Conservation (phyloP, 106 monocot genomes). For the Hemerocallis citrina region DNA sequence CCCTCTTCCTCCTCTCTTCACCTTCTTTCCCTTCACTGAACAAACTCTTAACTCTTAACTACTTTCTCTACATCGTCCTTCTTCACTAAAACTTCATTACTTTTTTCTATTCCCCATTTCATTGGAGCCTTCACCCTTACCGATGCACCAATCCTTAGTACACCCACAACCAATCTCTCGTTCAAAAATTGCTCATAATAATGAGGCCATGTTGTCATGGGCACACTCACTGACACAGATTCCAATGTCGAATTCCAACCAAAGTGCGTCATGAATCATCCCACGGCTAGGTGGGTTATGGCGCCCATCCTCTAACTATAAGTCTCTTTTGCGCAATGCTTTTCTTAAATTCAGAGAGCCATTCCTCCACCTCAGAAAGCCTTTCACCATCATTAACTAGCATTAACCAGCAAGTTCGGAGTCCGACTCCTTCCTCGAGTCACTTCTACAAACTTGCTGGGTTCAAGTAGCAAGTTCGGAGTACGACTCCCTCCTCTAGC, state of each 20-base stretch:
- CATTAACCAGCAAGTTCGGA: too few species aligned
- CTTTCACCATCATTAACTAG: conserved; percentile 19
- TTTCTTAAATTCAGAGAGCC: conserved; percentile 27
- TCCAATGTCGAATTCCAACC: conserved; percentile 19
- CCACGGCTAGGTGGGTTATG: conserved; percentile 16
- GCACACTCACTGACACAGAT: neutral
- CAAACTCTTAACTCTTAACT: neutral
- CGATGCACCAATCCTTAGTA: conserved; percentile 5
- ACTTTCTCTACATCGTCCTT: conserved; percentile 9
- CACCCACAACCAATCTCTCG: conserved; percentile 15
- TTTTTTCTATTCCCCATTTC: neutral
- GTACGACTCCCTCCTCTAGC: too few species aligned
- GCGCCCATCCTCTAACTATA: conserved; percentile 17
- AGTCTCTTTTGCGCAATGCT: neutral
- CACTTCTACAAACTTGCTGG: too few species aligned
- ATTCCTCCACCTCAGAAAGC: neutral
- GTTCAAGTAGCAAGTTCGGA: too few species aligned
- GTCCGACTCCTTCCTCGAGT: too few species aligned
- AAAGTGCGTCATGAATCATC: conserved; percentile 18
- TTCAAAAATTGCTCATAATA: conserved; percentile 15
- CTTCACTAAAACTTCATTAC: conserved; percentile 4
- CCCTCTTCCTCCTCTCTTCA: conserved; percentile 6
- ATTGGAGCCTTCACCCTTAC: conserved; percentile 26
- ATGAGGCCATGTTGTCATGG: conserved; percentile 15
- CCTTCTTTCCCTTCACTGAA: conserved; percentile 5